phyloP scores from a whole-genome alignment of 2,329 filamentous ascomycete genomes.

The Shiraia bambusicola region DNA sequence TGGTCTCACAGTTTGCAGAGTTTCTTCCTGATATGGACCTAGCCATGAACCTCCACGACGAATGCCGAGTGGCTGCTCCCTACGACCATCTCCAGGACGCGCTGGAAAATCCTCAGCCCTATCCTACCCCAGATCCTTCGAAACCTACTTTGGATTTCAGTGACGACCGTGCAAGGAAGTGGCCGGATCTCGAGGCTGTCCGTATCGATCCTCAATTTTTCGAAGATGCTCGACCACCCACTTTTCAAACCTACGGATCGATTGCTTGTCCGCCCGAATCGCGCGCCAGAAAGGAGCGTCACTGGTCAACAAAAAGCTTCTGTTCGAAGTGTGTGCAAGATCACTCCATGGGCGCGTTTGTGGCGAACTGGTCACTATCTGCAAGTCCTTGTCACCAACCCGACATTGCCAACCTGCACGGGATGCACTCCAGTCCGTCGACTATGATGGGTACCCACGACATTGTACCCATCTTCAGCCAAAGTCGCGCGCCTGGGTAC shows the following conservation, averaged over 20 bases:
- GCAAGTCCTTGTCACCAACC: constrained; percentile 74
- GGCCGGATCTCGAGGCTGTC: constrained; percentile 32
- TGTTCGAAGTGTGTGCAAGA: constrained; percentile 64
- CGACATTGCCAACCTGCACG: constrained; percentile 72
- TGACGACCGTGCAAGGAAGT: constrained; percentile 40
- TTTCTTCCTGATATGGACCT: constrained; percentile 65
- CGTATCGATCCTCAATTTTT: constrained; percentile 33
- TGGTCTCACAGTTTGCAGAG: constrained; percentile 54
- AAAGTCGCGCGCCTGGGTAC: constrained; percentile 71
- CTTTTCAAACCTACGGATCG: constrained; percentile 46
- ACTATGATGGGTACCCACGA: constrained; percentile 63
- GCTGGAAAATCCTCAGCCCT: constrained; percentile 24
- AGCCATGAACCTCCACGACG: constrained; percentile 64
- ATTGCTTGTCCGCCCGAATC: constrained; percentile 65
- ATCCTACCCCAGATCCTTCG: constrained; percentile 24
- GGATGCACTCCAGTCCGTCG: constrained; percentile 68
- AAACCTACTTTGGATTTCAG: constrained; percentile 41
- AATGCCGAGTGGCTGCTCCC: constrained; percentile 59
- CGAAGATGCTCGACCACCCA: constrained; percentile 39
- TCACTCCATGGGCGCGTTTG: constrained; percentile 68
- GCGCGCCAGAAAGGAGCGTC: constrained; percentile 57
- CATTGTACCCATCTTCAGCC: constrained; percentile 73
- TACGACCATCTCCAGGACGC: constrained; percentile 38
- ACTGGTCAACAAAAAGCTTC: constrained; percentile 65
- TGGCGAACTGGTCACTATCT: constrained; percentile 65